Conservation (phyloP, 495 filamentous ascomycete genomes). For the Sabuloglossum arenarium region DNA sequence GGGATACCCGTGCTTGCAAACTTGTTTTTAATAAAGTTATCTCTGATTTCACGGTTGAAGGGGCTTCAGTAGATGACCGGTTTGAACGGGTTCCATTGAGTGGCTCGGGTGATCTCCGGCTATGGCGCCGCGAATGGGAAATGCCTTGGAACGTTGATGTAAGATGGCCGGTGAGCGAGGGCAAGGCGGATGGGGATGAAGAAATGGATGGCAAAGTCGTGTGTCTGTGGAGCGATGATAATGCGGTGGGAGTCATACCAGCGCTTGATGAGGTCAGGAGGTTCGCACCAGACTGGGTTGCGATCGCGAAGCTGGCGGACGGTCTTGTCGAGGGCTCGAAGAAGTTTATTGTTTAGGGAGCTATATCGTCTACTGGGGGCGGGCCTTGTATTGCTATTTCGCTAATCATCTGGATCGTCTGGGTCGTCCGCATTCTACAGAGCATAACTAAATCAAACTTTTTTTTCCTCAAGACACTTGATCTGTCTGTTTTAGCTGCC, state of each 20-base stretch:
- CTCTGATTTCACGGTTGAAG: constrained; percentile 35
- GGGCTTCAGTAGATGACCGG: constrained; percentile 30
- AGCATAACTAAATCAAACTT: too few species aligned
- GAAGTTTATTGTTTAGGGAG: constrained; percentile 25
- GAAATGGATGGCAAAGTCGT: constrained; percentile 46
- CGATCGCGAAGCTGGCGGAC: constrained; percentile 49
- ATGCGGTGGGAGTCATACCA: constrained; percentile 48
- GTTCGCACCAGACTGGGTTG: constrained; percentile 62
- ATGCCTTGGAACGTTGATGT: constrained; percentile 58
- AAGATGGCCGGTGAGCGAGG: constrained; percentile 28
- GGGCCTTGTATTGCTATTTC: background rate
- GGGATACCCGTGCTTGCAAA: constrained; percentile 50
- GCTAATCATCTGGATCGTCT: too few species aligned
- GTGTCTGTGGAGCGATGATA: constrained; percentile 81
- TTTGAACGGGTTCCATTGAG: constrained; percentile 32
- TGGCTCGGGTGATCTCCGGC: constrained; percentile 33
- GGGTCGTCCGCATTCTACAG: too few species aligned
- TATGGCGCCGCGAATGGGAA: constrained; percentile 61
- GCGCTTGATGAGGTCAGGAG: constrained; percentile 64
- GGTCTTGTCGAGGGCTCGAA: constrained; percentile 62
- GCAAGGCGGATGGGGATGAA: constrained; percentile 12
- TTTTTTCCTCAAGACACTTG: too few species aligned
- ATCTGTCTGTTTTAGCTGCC: too few species aligned
- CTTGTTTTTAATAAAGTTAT: constrained; percentile 42
- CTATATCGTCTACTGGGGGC: background rate